These are phyloP conservation scores for Gentiana straminea DNA, from an alignment of 257 asterid species.

Conservation along the genomic window DNA sequence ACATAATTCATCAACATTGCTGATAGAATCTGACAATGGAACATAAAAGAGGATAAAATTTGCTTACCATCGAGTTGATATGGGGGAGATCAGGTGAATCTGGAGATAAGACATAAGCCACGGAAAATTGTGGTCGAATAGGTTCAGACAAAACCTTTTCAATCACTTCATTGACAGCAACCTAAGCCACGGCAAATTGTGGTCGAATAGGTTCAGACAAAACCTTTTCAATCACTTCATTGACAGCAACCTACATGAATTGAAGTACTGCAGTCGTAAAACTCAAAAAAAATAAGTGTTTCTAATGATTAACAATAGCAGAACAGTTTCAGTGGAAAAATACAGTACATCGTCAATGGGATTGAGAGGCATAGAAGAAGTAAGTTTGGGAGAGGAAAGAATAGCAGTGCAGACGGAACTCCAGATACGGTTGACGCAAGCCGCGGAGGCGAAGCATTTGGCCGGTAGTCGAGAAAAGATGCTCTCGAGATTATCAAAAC, in stretches of 20 bases:
- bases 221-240: conserved; percentile 62
- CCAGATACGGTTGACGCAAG: conserved; percentile 80
- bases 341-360: conserved; percentile 37
- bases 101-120: conserved; percentile 49
- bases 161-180: conserved; percentile 62
- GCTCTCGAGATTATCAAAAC: conserved; percentile 46
- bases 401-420: conserved; percentile 41
- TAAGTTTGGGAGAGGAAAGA: conserved; percentile 54
- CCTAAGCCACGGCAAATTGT: conserved; percentile 69
- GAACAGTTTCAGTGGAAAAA: neutral
- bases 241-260: conserved; percentile 46
- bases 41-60: neutral
- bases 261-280: neutral
- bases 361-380: conserved; percentile 55
- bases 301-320: neutral
- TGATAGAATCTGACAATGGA: no score
- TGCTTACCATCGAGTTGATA: conserved; percentile 40
- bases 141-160: conserved; percentile 61
- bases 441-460: conserved; percentile 52
- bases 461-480: conserved; percentile 65
- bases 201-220: conserved; percentile 64
- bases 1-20: no score
- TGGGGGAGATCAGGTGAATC: conserved; percentile 17
- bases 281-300: neutral
- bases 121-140: conserved; percentile 68